phyloP scores from a whole-genome alignment of 495 filamentous ascomycete species.

The Chaetomidium leptoderma region DNA sequence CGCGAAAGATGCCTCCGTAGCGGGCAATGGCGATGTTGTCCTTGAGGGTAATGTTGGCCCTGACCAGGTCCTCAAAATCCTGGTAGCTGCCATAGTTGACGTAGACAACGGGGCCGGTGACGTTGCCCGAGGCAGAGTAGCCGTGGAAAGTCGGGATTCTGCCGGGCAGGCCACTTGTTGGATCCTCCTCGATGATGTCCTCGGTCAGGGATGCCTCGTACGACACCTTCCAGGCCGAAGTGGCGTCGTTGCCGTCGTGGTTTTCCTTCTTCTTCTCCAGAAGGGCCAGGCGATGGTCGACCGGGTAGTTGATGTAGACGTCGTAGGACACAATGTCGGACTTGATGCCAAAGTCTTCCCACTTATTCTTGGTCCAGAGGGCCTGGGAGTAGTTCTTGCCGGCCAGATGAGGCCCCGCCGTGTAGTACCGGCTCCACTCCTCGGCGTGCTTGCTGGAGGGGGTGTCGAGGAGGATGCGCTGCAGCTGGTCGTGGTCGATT shows the following conservation, averaged over 20 bases:
- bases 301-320: slow-evolving; percentile 85
- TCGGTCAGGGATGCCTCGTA: slow-evolving; percentile 83
- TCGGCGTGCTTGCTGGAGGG: slow-evolving; percentile 63
- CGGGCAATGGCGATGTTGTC: slow-evolving; percentile 86
- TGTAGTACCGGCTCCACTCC: slow-evolving; percentile 91
- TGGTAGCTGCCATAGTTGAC: slow-evolving; percentile 83
- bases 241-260: slow-evolving; percentile 30
- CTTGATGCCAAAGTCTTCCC: slow-evolving; percentile 77
- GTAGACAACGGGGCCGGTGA: slow-evolving; percentile 72
- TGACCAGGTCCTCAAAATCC: slow-evolving; percentile 79
- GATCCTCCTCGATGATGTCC: slow-evolving; percentile 80
- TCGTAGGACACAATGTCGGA: slow-evolving; percentile 76
- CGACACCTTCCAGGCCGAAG: slow-evolving; percentile 53
- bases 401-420: slow-evolving; percentile 78
- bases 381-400: slow-evolving; percentile 86
- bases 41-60: slow-evolving; percentile 67
- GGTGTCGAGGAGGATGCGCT: slow-evolving; percentile 63
- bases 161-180: slow-evolving; percentile 64
- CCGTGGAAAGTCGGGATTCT: slow-evolving; percentile 93
- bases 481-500: slow-evolving; percentile 61
- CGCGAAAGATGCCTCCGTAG: slow-evolving; percentile 84
- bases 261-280: slow-evolving; percentile 58
- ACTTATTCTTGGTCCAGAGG: slow-evolving; percentile 79
- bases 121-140: slow-evolving; percentile 88
- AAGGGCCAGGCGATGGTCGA: slow-evolving; percentile 72